Base-by-base conservation (phyloP, 2,329 filamentous ascomycete genomes). In the Lojkania enalia region DNA sequence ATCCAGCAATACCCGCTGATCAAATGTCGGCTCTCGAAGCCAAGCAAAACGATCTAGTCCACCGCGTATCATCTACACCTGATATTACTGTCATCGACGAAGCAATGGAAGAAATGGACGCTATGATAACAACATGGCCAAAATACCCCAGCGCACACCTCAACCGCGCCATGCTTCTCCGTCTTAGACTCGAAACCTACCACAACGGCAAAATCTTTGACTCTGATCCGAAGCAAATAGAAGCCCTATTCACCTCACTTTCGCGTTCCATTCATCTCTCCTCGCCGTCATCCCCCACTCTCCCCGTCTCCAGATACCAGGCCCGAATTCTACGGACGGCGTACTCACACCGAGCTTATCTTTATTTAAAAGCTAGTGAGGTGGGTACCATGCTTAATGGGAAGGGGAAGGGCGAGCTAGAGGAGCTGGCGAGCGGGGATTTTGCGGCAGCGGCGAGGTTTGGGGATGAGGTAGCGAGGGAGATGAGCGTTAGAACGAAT, bases 91-190 rank as follows among this genome's bases (percentile, higher is more conserved):
- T 33, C 3, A 55, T 67, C 25, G 45, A 58, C 4, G 35, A 46
- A 11, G 61, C 57, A 14, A 52, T 64, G 3, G 18, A 20, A 7
- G 67, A 72, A 4, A 71, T 91, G 4, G 75, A 77, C 20, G 61
- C 67, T 2, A 73, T 90, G 21, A 79, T 90, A 30, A 59, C 72
- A 2, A 68, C 78, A 18, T 64, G 82, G 41, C 85, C 87, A 2
- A 68, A 72, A 21, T 91, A 91, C 66, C 86, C 87, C 16, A 88
- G 85, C 51, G 85, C 83, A 4, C 79, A 82, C 46, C 87, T 90
- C 64, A 91, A 92, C 67, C 78, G 87, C 38, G 87, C 85, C 2
- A 88, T 91, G 65, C 77, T 85, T 6, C 57, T 79, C 20, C 73
- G 85, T 16, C 74, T 85, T 85, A 4, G 61, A 64, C 49, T 38